Percentiles rank a stretch among this genome's conserved stretches.
These are phyloP conservation scores for Cyamopsis tetragonoloba DNA, from an alignment of 306 rosid species.

Conservation along the genomic window DNA sequence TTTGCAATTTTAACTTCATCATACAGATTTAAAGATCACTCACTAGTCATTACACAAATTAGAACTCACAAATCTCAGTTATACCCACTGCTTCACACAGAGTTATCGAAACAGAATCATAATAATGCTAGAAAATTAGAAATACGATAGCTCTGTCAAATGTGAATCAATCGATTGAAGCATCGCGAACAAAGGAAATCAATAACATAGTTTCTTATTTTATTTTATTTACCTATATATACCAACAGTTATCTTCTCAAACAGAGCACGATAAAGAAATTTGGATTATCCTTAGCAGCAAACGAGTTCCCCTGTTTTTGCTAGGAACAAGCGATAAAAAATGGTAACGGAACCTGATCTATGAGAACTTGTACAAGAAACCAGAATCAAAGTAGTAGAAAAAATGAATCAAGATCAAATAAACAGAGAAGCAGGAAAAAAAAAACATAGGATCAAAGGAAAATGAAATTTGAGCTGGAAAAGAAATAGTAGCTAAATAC, in stretches of 20 bases:
- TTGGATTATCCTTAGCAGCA: neutral
- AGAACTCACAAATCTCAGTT: neutral
- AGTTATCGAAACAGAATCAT: neutral
- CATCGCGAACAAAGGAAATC: neutral
- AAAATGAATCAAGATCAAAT: conserved; percentile 10
- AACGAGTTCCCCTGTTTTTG: conserved; percentile 9
- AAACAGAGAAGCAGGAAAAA: neutral
- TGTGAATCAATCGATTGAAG: neutral
- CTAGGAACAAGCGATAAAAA: neutral
- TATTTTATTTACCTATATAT: neutral
- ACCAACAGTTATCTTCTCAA: neutral
- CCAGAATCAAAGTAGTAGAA: neutral
- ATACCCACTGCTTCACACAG: neutral
- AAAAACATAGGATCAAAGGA: neutral
- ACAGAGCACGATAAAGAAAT: neutral
- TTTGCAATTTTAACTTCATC: neutral
- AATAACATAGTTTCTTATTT: neutral
- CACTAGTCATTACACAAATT: neutral
- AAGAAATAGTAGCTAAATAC: neutral
- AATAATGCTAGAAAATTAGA: neutral
- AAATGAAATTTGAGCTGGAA: neutral
- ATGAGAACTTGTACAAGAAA: neutral
- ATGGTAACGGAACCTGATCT: neutral
- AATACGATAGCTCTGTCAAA: neutral
- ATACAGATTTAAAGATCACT: conserved; percentile 10